Evolutionary conservation across 2,329 filamentous ascomycete genomes (phyloP).

Genomic region (Fusarium coicis): DNA sequence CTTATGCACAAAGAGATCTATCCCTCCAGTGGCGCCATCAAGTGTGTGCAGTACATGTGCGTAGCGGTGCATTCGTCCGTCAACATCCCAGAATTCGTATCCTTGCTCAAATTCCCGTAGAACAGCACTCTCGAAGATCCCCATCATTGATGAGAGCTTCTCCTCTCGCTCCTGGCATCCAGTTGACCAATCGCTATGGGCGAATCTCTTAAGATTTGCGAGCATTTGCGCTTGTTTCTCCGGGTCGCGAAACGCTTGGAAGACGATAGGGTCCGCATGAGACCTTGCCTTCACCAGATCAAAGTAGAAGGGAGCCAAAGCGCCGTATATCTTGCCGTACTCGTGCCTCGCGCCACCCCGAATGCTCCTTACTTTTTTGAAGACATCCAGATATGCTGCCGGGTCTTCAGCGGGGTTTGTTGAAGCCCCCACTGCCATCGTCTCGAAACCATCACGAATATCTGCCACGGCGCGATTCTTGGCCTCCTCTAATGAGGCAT

Average conservation of each 20-base stretch:
- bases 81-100: constrained; percentile 87
- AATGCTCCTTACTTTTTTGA: constrained; percentile 79
- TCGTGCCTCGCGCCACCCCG: constrained; percentile 88
- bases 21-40: constrained; percentile 80
- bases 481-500: constrained; percentile 75
- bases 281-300: constrained; percentile 79
- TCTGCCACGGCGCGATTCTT: constrained; percentile 53
- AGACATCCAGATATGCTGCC: constrained; percentile 72
- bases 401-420: constrained; percentile 66
- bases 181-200: constrained; percentile 81
- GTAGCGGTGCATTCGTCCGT: constrained; percentile 89
- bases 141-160: constrained; percentile 78
- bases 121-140: constrained; percentile 90
- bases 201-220: constrained; percentile 80
- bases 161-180: constrained; percentile 78
- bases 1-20: constrained; percentile 89
- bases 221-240: constrained; percentile 93
- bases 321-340: constrained; percentile 91
- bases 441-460: constrained; percentile 79
- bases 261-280: constrained; percentile 84
- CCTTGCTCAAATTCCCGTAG: constrained; percentile 93
- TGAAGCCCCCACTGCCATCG: constrained; percentile 67
- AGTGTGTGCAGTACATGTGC: constrained; percentile 85
- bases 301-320: constrained; percentile 87
- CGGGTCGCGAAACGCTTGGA: constrained; percentile 86